Percentiles rank a stretch among this genome's conserved stretches.
Conservation (phyloP, 2,329 filamentous ascomycete species). For the Colletotrichum truncatum region DNA sequence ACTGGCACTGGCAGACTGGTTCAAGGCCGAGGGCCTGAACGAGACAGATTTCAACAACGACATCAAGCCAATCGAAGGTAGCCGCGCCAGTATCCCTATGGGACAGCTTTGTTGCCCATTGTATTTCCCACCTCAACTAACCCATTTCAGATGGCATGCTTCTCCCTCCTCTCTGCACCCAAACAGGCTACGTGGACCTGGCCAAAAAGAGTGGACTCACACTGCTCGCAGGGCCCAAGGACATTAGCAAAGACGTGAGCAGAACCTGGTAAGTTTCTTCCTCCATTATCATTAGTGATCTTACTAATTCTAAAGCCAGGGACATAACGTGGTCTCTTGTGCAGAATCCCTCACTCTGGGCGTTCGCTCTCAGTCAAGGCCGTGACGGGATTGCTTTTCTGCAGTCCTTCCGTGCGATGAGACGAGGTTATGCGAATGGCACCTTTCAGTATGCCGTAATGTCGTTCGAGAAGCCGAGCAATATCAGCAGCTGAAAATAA, state of each 20-base stretch:
- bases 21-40: conserved; percentile 59
- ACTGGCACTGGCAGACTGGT: conserved; percentile 69
- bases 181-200: conserved; percentile 60
- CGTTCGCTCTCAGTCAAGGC: conserved; percentile 68
- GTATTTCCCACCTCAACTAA: too few species aligned
- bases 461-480: conserved; percentile 56
- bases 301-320: conserved; percentile 44
- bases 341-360: conserved; percentile 68
- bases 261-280: conserved; percentile 62
- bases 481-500: neutral
- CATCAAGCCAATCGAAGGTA: conserved; percentile 69
- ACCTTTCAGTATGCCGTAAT: conserved; percentile 68
- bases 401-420: conserved; percentile 69
- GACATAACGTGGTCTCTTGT: conserved; percentile 70
- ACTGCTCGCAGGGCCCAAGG: conserved; percentile 56
- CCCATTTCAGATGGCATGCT: conserved; percentile 63
- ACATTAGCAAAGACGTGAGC: conserved; percentile 66
- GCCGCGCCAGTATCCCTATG: too few species aligned
- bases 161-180: conserved; percentile 63
- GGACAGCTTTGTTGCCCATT: too few species aligned
- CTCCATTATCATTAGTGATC: neutral
- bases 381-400: conserved; percentile 68
- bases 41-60: conserved; percentile 56
- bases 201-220: conserved; percentile 58
- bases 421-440: conserved; percentile 66